Evolutionary conservation across 2,329 filamentous ascomycete species (phyloP).

Genomic region (Sclerotinia minor): DNA sequence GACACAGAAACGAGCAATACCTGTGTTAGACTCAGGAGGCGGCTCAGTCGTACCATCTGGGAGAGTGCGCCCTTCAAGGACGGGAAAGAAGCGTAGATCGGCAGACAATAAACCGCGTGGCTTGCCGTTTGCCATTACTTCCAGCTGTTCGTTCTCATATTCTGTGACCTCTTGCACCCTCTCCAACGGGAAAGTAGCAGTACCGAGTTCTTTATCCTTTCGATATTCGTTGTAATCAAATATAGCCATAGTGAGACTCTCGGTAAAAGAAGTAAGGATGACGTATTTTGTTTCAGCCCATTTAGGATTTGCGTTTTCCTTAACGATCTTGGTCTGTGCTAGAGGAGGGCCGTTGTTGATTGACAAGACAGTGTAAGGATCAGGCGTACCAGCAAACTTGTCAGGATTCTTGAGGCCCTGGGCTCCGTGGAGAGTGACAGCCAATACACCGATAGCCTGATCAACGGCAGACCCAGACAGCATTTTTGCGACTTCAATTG

Average conservation of each 20-base stretch:
- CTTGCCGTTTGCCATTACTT: constrained; percentile 82
- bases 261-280: constrained; percentile 87
- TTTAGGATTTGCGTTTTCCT: constrained; percentile 80
- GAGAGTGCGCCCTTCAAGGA: constrained; percentile 70
- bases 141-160: constrained; percentile 81
- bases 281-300: constrained; percentile 98
- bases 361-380: constrained; percentile 84
- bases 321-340: constrained; percentile 83
- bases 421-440: constrained; percentile 86
- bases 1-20: constrained; percentile 89
- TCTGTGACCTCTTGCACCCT: constrained; percentile 74
- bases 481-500: constrained; percentile 98
- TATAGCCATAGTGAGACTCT: constrained; percentile 79
- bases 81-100: constrained; percentile 94
- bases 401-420: constrained; percentile 93
- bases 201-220: constrained; percentile 93
- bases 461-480: constrained; percentile 90
- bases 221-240: constrained; percentile 95
- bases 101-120: constrained; percentile 75
- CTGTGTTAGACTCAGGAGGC: constrained; percentile 85
- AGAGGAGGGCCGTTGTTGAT: constrained; percentile 81
- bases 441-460: constrained; percentile 91
- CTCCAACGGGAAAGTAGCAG: constrained; percentile 82
- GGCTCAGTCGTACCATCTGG: constrained; percentile 78
- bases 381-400: constrained; percentile 86